Evolutionary conservation across 2,329 filamentous ascomycete species (phyloP), one percentile per base, ranked within the genome.

Genomic region (Shiraia sp.): DNA sequence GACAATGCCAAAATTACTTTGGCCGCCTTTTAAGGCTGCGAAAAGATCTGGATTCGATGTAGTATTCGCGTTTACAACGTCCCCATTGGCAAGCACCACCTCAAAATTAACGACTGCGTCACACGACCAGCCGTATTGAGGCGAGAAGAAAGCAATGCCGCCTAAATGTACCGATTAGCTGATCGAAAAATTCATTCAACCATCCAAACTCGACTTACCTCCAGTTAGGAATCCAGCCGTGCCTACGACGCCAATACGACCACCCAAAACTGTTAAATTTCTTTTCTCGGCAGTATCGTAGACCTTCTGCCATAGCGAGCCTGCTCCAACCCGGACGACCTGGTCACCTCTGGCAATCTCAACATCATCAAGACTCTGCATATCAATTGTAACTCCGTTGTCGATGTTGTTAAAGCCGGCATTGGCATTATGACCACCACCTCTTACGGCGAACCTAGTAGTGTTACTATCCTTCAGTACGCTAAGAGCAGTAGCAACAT

Each of bases 1-100:
- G 10, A 74, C 71, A 3, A 74, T 51, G 3, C 71, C 72, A 36
- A 74, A 74, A 50, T 74, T 73, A 41, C 58, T 68, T 40, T 63
- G 66, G n/a, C 72, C 72, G 3, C 72, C 72, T 47, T 73, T 73
- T 27, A 75, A 49, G 15, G 72, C 72, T 32, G 56, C 58, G 50
- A 59, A 74, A 2, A 75, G 63, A 34, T 74, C 70, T 4, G 56
- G 35, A 27, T 61, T 47, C 33, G 55, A 57, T 42, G 51, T 51
- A 0, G 59, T 50, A 26, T 69, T 74, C 10, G 64, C 72, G 22
- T 73, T 54, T 14, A 70, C 55, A 13, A 73, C 45, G 2, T 59
- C 49, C 7, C 70, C 71, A 29, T 57, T 57, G n/a, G 69, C 66
- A 24, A 73, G 63, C 5, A 72, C 69, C 8, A 72, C 49, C 32